These are phyloP conservation scores for Platismatia glauca DNA, from an alignment of 495 filamentous ascomycete species.

Conservation along the genomic window DNA sequence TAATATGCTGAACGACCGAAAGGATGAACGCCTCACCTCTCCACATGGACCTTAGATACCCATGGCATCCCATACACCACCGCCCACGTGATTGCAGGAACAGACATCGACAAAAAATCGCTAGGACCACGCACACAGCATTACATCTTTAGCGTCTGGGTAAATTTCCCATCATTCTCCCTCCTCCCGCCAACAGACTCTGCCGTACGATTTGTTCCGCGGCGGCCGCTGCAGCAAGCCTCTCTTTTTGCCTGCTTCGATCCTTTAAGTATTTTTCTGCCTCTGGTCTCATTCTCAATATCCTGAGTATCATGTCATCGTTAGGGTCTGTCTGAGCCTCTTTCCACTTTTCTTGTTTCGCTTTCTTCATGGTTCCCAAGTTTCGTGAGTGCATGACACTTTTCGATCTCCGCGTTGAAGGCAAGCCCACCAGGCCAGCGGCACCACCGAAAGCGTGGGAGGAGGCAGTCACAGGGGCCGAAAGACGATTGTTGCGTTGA, in stretches of 20 bases:
- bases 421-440: conserved; percentile 59
- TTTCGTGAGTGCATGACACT: conserved; percentile 93
- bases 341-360: conserved; percentile 89
- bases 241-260: conserved; percentile 85
- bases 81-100: not conserved
- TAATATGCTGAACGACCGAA: conserved; percentile 11
- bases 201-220: conserved; percentile 92
- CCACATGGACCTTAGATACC: not conserved
- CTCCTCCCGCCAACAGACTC: conserved; percentile 67
- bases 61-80: conserved; percentile 2
- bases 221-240: conserved; percentile 78
- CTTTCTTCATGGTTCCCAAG: conserved; percentile 88
- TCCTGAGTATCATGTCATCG: conserved; percentile 96
- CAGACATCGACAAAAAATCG: not conserved
- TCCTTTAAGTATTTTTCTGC: conserved; percentile 85
- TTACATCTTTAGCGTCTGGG: conserved; percentile 27
- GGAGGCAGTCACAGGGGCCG: conserved; percentile 57
- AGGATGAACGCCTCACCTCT: not conserved
- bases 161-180: conserved; percentile 53
- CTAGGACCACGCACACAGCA: not conserved
- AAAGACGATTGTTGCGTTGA: conserved; percentile 53
- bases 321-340: conserved; percentile 94
- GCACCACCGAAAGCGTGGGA: conserved; percentile 44
- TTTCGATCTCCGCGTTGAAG: conserved; percentile 71
- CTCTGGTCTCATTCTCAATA: conserved; percentile 92